Evolutionary conservation across 345 rosid species (phyloP), one percentile per base, ranked within the genome.

Genomic region (Cardiospermum halicacabum): DNA sequence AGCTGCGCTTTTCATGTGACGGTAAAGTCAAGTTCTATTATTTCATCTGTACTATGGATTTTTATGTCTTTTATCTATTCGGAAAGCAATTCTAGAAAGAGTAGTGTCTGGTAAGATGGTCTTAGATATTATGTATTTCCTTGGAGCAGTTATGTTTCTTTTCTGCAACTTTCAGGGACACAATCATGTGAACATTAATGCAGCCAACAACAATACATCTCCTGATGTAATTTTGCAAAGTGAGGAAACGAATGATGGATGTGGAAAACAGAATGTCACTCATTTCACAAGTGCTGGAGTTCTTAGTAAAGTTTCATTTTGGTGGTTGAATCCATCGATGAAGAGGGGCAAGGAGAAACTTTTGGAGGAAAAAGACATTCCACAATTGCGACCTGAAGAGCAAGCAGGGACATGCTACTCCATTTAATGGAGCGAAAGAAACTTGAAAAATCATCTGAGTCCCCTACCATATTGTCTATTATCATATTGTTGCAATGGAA

Each of bases 281-380:
- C 78, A 75, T n/a, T 85, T 81, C 64, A 75, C 80, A 13, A 57
- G 56, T 49, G 83, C 85, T 28, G 83, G 83, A n/a, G 30, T 72
- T 56, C 57, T 81, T 18, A 83, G 81, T 60, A 67, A 19, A 47
- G 54, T 81, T 70, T 72, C 79, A 28, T 81, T 85, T 71, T 79
- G 81, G 84, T 83, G 88, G 91, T 49, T 83, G 70, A 79, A 78
- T 77, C 77, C 88, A 49, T 58, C 83, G 12, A 40, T 85, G 84
- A 80, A 70, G 51, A 72, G 74, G 51, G 86, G 91, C 4, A 78
- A 70, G 40, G 48, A 70, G 59, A 74, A 75, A 69, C 51, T 64
- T 32, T 75, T 85, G 0, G 78, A 68, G 26, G 74, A 75, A 19
- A 60, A 79, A 26, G 85, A 85, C 50, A 69, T 85, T 50, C 86